Conservation (phyloP, 768 basidiomycete species). For the Tremella yokohamensis region DNA sequence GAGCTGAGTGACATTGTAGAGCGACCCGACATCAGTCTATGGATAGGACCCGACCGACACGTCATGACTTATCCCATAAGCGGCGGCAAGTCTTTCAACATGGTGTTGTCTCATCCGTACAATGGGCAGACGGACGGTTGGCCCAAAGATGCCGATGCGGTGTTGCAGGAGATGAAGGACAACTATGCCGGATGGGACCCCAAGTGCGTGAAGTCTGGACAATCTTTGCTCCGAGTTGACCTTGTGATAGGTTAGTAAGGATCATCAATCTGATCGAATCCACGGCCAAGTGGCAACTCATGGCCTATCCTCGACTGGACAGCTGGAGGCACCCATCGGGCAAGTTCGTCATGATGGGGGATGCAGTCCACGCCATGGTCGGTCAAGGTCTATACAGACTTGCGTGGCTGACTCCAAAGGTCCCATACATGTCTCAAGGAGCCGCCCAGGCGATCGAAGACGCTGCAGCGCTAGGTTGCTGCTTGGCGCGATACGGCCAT, state of each 20-base stretch:
- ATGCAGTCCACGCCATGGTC: constrained; percentile 2
- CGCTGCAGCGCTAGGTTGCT: constrained; percentile 50
- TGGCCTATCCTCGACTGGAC: neutral
- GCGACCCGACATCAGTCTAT: constrained; percentile 2
- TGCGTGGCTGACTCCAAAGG: neutral
- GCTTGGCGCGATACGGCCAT: constrained; percentile 24
- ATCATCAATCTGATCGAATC: neutral
- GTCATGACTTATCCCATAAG: constrained; percentile 1
- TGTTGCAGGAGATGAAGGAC: constrained; percentile 1
- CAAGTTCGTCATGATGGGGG: constrained; percentile 3
- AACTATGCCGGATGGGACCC: constrained; percentile 1
- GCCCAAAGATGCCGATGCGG: neutral
- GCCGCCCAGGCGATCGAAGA: constrained; percentile 56
- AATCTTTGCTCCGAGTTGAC: too few species aligned
- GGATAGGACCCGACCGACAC: constrained; percentile 4
- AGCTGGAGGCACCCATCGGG: constrained; percentile 6
- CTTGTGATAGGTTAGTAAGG: neutral
- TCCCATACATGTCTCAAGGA: constrained; percentile 52
- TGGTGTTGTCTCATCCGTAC: neutral
- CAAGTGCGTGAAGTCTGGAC: neutral
- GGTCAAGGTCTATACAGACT: neutral
- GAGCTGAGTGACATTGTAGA: neutral
- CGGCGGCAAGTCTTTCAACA: constrained; percentile 2
- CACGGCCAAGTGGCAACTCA: constrained; percentile 2
- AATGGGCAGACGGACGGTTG: neutral